Evolutionary conservation across 768 basidiomycete genomes (phyloP), one percentile per base, ranked within the genome.

Genomic region (Amanita rimosa): DNA sequence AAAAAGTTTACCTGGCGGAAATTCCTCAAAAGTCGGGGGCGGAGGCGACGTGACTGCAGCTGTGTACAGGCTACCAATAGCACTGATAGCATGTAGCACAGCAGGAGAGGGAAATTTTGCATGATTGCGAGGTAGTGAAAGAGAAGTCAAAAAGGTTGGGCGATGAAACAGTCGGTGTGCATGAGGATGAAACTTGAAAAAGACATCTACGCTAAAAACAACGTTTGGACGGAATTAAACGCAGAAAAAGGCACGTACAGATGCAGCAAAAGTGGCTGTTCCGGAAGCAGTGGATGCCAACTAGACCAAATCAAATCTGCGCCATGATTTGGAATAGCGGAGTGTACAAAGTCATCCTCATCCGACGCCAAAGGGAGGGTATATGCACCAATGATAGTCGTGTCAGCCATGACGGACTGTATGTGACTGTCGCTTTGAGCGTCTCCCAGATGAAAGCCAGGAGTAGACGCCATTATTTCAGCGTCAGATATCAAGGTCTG

Each of bases 81-180:
- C 89, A 62, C 88, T 90, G 44, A 94, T 85, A n/a, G 87, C 86
- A 58, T 94, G 90, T 0, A 94, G 72, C 35, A 91, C 64, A 7
- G 82, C 73, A 5, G 74, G 60, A 27, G 74, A 71, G 6, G 91
- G 91, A 57, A 90, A 94, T 49, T 81, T 77, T 3, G 79, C 74
- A 54, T 88, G 83, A 19, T 68, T 73, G 0, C 83, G 82, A 0
- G 84, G 76, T 4, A 87, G 65, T 0, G 74, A 64, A 36, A 92
- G 72, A 0, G 78, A 70, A 9, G 75, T 65, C 61, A 87, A 67
- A 55, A 93, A 87, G 22, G 72, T 77, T 0, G 78, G 62, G 2
- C 65, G 69, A 63, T 90, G 85, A 52, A 94, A 71, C 22, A 92
- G 66, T 31, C 82, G 78, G 50, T 72, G 69, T 3, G 85, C 79